Base-by-base conservation (phyloP, 306 rosid species). In the Vicia villosa region DNA sequence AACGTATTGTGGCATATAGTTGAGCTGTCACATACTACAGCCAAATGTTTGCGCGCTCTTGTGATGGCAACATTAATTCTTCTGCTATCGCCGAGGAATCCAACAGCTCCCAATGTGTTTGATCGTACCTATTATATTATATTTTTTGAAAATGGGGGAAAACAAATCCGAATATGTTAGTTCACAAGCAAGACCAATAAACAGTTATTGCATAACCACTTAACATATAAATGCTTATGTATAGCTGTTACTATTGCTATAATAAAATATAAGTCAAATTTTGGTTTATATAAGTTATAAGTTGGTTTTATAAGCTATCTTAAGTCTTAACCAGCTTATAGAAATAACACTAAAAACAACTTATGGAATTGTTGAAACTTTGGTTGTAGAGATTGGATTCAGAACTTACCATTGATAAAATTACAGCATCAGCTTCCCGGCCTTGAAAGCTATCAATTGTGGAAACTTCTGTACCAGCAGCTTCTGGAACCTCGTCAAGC, bases 381-480 rank as follows among this genome's bases (percentile, higher is more conserved):
- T 28, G 67, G 58, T 45, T 21, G 59, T 72, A 67, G 63, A 68
- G 56, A 62, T 52, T 69, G 15, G 41, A 54, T 52, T 65, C 4
- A 20, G 70, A 54, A 58, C 58, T 56, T 90, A 90, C 96, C 96
- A 87, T 90, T 32, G 94, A 90, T 85, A 90, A 83, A 78, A 90
- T 90, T 37, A 90, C 96, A 30, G 94, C 94, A 75, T 90, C 96
- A 16, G 96, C 96, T 75, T 90, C 96, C 37, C 91, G 96, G 65
- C 96, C 96, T 79, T 90, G 96, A 80, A 87, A 90, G 84, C 96
- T 90, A 78, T 90, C 96, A 60, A 90, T 87, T 13, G 96, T 87
- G 36, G 96, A 84, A 64, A 90, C 93, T 84, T 90, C 96, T 41
- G 88, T 74, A 66, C 91, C 91, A 8, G 77, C 76, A 60, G 93